Evolutionary conservation across 2,329 filamentous ascomycete genomes (phyloP), one percentile per base, ranked within the genome.

Genomic region (Gaeumannomyces tritici): DNA sequence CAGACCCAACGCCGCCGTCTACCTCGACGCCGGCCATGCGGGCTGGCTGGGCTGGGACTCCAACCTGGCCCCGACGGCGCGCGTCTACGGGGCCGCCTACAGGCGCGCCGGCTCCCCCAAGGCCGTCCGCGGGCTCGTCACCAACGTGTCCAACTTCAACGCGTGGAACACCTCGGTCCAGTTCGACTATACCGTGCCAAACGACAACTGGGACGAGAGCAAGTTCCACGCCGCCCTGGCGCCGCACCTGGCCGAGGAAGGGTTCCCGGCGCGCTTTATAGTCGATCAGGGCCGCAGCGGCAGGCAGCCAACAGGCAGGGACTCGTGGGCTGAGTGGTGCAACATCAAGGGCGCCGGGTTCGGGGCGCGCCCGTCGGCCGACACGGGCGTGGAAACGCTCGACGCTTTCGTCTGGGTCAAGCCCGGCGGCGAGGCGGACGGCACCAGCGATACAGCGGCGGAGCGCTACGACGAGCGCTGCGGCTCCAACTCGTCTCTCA

Each of bases 71-170:
- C 55, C 26, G 6, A 56, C 55, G 55, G 55, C 55, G 6, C 6
- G 18, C 9, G 27, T 28, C 21, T 56, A 56, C 55, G 55, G 12
- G 15, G 21, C 4, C 24, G 27, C 15, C 8, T 56, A 56, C 24
- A 26, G 9, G 54, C 4, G 26, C 8, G 54, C 54, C 6, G 26
- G 54, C 13, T 15, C 5, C 3, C 54, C 54, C n/a, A 24, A 8
- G 54, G 18, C 54, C 13, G 54, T 55, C n/a, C 54, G 54, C n/a
- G 54, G 54, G 13, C 54, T 55, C 54, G 54, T 26, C 18, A 55
- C 54, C 12, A 55, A 79, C 67, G 75, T 79, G 56, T 77, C 76
- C 62, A 79, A 79, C 73, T 55, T 26, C 54, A 55, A 55, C 54
- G 54, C n/a, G 8, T 55, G 54, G 54, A 55, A 55, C 54, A 9